A percentile compares a stretch with the other conserved stretches of the same genome.
phyloP scores from a whole-genome alignment of 2,329 filamentous ascomycete species.

The Rasamsonia emersonii region DNA sequence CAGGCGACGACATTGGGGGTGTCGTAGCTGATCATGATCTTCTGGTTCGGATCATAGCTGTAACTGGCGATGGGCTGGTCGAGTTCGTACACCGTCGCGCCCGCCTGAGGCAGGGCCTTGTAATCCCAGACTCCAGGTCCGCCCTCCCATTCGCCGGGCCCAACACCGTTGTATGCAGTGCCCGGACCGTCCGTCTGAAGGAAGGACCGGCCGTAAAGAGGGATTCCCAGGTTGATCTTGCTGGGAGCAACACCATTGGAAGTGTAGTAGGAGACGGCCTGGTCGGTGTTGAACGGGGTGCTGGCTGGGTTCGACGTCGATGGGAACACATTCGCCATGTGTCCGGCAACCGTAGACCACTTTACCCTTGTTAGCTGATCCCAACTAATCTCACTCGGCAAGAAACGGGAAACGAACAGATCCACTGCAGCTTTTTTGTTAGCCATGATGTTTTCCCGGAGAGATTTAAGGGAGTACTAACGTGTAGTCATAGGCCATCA shows the following conservation, averaged over 20 bases:
- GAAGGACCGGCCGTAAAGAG: slow-evolving; percentile 87
- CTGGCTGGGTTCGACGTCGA: slow-evolving; percentile 1
- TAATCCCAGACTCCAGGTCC: slow-evolving; percentile 69
- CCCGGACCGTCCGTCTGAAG: slow-evolving; percentile 71
- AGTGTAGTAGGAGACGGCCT: slow-evolving; percentile 63
- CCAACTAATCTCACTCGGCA: background rate
- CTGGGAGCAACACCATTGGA: slow-evolving; percentile 68
- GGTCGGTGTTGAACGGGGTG: slow-evolving; percentile 10
- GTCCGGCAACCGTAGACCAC: slow-evolving; percentile 7
- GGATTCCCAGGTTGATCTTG: slow-evolving; percentile 86
- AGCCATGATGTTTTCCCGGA: slow-evolving; percentile 45
- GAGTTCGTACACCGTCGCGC: slow-evolving; percentile 55
- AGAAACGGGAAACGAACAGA: slow-evolving; percentile 1
- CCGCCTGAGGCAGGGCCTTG: slow-evolving; percentile 67
- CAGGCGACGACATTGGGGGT: slow-evolving; percentile 46
- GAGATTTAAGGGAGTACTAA: background rate
- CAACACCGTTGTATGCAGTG: slow-evolving; percentile 22
- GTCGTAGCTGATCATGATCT: slow-evolving; percentile 65
- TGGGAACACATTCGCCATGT: slow-evolving; percentile 1
- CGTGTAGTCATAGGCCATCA: slow-evolving; percentile 75
- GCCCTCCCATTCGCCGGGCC: slow-evolving; percentile 56
- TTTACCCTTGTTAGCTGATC: slow-evolving; percentile 1
- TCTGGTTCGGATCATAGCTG: slow-evolving; percentile 54
- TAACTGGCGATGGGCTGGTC: slow-evolving; percentile 53
- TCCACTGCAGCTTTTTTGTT: slow-evolving; percentile 20